Conservation (phyloP, 2,329 filamentous ascomycete genomes). For the Botryosphaeria dothidea region DNA sequence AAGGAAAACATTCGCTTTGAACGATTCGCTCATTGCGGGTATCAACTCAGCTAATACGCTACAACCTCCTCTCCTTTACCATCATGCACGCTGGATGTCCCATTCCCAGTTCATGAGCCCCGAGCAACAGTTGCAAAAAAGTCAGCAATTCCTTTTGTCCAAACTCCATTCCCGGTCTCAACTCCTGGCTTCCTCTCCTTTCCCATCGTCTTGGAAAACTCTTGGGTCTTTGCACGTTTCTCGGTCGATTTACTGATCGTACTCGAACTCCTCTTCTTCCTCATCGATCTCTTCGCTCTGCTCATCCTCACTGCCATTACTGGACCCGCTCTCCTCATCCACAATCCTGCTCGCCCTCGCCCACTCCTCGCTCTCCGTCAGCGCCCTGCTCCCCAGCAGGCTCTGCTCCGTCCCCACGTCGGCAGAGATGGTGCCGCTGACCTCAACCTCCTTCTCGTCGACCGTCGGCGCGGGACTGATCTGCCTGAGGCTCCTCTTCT, state of each 20-base stretch:
- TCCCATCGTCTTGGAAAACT: not conserved
- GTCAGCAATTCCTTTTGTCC: not conserved
- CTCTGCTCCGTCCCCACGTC: not conserved
- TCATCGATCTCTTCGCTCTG: slow-evolving; percentile 37
- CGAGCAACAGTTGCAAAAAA: not conserved
- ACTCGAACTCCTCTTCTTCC: slow-evolving; percentile 30
- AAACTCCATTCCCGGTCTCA: not conserved
- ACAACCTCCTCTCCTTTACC: not conserved
- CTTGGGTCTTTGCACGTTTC: too few species aligned
- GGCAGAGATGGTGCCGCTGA: slow-evolving; percentile 9
- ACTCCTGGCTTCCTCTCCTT: not conserved
- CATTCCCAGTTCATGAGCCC: not conserved
- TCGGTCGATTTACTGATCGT: not conserved
- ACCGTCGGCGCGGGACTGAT: slow-evolving; percentile 36
- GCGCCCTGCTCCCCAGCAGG: slow-evolving; percentile 20
- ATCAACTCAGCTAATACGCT: slow-evolving; percentile 1
- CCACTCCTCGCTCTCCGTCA: slow-evolving; percentile 39
- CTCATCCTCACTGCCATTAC: slow-evolving; percentile 15
- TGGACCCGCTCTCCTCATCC: slow-evolving; percentile 23
- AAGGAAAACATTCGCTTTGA: not conserved
- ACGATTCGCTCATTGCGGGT: not conserved
- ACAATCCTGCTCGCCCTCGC: slow-evolving; percentile 32
- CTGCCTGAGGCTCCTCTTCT: slow-evolving; percentile 24
- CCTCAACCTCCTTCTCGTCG: slow-evolving; percentile 23
- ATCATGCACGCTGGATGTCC: not conserved